Conservation (phyloP, 2,329 filamentous ascomycete genomes). For the Talaromyces verruculosus region DNA sequence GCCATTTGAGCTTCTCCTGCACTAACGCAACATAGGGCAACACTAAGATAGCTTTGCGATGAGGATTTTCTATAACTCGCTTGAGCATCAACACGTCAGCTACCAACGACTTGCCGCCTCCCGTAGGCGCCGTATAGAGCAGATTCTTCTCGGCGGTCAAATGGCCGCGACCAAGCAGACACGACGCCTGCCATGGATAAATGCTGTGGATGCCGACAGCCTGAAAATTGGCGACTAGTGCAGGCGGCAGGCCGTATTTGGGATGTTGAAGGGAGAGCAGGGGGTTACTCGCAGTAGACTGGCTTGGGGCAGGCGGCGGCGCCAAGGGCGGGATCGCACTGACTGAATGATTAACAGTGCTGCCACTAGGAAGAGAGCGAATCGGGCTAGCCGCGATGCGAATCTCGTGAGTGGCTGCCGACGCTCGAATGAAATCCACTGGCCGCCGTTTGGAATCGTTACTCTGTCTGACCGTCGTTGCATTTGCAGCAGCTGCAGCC, state of each 20-base stretch:
- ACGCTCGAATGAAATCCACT: conserved; percentile 32
- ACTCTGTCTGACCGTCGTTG: conserved; percentile 3
- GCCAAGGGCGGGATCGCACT: conserved; percentile 9
- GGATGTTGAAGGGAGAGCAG: conserved; percentile 62
- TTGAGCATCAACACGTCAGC: conserved; percentile 73
- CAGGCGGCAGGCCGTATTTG: conserved; percentile 61
- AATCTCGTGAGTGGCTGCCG: conserved; percentile 27
- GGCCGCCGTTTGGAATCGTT: conserved; percentile 19
- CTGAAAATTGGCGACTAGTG: conserved; percentile 64
- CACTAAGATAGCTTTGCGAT: conserved; percentile 68
- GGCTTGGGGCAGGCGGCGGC: conserved; percentile 1
- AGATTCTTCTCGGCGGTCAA: conserved; percentile 66
- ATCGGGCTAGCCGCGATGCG: conserved; percentile 46
- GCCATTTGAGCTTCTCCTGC: conserved; percentile 75
- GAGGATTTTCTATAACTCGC: conserved; percentile 62
- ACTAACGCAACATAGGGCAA: conserved; percentile 77
- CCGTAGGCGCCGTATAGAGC: conserved; percentile 77
- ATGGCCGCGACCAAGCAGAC: conserved; percentile 66
- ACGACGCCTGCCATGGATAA: conserved; percentile 78
- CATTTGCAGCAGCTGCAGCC: not conserved
- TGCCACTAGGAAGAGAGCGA: conserved; percentile 18
- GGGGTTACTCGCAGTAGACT: conserved; percentile 32
- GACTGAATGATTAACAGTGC: not conserved
- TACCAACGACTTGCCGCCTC: conserved; percentile 74
- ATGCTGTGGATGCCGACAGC: conserved; percentile 68